Evolutionary conservation across 2,329 filamentous ascomycete genomes (phyloP).

Genomic region (Xylariaceae sp.): DNA sequence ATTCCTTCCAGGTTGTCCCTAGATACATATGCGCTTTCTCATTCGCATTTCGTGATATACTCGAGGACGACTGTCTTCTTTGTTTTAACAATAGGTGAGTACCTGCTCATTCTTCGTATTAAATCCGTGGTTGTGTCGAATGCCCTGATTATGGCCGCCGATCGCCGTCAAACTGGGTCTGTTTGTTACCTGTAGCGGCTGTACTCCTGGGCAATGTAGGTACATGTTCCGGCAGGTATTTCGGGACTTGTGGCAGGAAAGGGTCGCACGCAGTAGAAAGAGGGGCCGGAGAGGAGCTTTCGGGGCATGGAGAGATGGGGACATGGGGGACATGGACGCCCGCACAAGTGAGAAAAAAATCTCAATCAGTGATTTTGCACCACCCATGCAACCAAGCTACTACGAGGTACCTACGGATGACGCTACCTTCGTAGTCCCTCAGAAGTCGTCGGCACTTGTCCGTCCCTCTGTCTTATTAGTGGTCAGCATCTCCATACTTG

Average conservation of each 20-base stretch:
- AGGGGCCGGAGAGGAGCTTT: neutral
- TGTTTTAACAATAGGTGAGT: too few species aligned
- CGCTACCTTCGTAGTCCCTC: neutral
- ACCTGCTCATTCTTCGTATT: too few species aligned
- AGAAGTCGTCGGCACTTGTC: neutral
- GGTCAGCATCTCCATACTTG: too few species aligned
- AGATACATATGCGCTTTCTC: too few species aligned
- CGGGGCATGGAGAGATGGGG: neutral
- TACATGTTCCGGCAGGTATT: neutral
- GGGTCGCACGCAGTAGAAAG: neutral
- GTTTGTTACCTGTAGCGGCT: neutral
- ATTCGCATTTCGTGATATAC: too few species aligned
- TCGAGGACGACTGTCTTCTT: too few species aligned
- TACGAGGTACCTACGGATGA: too few species aligned
- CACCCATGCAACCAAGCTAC: slow-evolving; percentile 1
- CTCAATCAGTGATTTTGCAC: slow-evolving; percentile 14
- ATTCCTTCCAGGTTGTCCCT: too few species aligned
- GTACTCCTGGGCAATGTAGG: neutral
- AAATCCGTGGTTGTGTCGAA: too few species aligned
- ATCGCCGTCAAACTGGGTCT: neutral
- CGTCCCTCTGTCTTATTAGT: neutral
- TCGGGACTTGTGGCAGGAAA: neutral
- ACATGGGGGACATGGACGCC: neutral
- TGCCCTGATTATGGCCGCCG: too few species aligned
- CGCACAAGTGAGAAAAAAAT: neutral